Evolutionary conservation across 2,329 filamentous ascomycete genomes (phyloP).

Genomic region (Graphilbum ipis-grandicollis): DNA sequence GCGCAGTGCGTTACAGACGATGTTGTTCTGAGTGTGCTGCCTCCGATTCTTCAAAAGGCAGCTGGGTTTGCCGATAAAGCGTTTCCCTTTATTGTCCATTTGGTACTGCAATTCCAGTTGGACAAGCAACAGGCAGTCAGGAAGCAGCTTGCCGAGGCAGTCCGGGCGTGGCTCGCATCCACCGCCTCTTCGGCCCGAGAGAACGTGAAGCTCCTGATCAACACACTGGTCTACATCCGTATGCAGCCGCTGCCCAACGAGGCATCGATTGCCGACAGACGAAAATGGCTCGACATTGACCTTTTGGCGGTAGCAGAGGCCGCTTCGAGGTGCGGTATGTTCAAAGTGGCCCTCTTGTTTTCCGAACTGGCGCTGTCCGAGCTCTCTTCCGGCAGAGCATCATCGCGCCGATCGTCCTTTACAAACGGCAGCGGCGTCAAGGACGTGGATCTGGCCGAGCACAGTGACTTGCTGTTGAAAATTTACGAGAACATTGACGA

Average conservation of each 20-base stretch:
- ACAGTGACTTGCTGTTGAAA: conserved; percentile 53
- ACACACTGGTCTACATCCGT: conserved; percentile 72
- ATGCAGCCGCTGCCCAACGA: conserved; percentile 63
- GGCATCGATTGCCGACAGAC: conserved; percentile 58
- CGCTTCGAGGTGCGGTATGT: conserved; percentile 65
- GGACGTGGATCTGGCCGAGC: conserved; percentile 24
- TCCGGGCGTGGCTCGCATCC: conserved; percentile 44
- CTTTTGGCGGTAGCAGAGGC: conserved; percentile 51
- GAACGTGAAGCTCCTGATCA: conserved; percentile 57
- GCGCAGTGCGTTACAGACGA: conserved; percentile 41
- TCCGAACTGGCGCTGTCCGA: conserved; percentile 54
- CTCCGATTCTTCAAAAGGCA: conserved; percentile 46
- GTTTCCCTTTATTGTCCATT: conserved; percentile 72
- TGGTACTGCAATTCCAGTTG: conserved; percentile 55
- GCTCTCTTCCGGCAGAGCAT: too few species aligned
- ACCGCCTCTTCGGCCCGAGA: conserved; percentile 28
- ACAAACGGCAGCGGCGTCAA: not conserved
- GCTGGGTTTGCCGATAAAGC: conserved; percentile 54
- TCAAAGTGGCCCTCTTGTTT: conserved; percentile 71
- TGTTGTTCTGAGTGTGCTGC: conserved; percentile 51
- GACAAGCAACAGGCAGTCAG: conserved; percentile 42
- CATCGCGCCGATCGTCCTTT: conserved; percentile 33
- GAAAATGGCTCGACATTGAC: conserved; percentile 75
- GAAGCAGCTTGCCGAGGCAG: conserved; percentile 44
- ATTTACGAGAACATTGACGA: conserved; percentile 93